Conservation (phyloP, 768 basidiomycete species). For the Sarcodon sp. region DNA sequence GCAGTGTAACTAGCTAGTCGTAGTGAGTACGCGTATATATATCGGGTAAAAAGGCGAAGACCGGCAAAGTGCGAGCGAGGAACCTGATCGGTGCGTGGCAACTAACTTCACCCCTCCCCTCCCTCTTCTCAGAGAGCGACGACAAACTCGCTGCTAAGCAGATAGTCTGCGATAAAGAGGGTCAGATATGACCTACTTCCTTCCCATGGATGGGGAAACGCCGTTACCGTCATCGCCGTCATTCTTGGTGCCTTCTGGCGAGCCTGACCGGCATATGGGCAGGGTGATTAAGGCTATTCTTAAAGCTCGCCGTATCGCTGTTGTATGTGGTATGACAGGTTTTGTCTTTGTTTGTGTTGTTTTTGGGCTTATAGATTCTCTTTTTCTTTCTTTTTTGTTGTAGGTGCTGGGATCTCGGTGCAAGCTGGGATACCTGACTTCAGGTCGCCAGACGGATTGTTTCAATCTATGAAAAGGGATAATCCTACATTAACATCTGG, state of each 20-base stretch:
- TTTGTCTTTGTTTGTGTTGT: background rate
- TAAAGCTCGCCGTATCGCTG: slow-evolving; percentile 75
- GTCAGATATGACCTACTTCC: slow-evolving; percentile 44
- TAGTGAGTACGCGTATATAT: too few relatives aligned
- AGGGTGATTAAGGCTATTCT: slow-evolving; percentile 53
- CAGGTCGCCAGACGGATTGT: slow-evolving; percentile 68
- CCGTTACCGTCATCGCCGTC: slow-evolving; percentile 31
- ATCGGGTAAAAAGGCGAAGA: background rate
- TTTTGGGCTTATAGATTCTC: background rate
- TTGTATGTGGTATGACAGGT: slow-evolving; percentile 61
- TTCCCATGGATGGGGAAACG: slow-evolving; percentile 34
- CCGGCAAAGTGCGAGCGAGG: background rate
- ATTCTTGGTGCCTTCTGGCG: slow-evolving; percentile 36
- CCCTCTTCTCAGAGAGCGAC: too few relatives aligned
- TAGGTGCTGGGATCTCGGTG: slow-evolving; percentile 84
- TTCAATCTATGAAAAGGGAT: slow-evolving; percentile 64
- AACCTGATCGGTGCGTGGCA: too few relatives aligned
- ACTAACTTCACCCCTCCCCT: too few relatives aligned
- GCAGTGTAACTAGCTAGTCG: too few relatives aligned
- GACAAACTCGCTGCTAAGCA: too few relatives aligned
- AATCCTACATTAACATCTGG: slow-evolving; percentile 66
- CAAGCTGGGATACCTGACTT: slow-evolving; percentile 87
- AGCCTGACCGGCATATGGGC: slow-evolving; percentile 33
- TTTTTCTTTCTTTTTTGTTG: slow-evolving; percentile 2
- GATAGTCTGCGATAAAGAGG: too few relatives aligned